phyloP scores from a whole-genome alignment of 495 filamentous ascomycete species.

The Neohortaea acidophila region DNA sequence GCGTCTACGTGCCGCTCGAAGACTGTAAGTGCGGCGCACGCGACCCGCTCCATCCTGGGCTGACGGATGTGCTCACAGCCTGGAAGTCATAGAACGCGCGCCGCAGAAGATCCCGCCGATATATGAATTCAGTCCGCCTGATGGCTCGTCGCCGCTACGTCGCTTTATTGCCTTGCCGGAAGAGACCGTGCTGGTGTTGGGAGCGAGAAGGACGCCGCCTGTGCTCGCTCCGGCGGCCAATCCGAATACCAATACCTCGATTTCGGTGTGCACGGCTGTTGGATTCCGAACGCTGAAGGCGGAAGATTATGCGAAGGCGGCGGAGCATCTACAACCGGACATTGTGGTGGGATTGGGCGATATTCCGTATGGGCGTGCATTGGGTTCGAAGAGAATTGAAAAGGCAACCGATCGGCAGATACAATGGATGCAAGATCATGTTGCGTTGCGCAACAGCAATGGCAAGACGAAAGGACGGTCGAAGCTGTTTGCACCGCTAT shows the following conservation, averaged over 20 bases:
- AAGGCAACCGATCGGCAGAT: slow-evolving; percentile 82
- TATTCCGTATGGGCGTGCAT: slow-evolving; percentile 41
- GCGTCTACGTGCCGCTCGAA: slow-evolving; percentile 72
- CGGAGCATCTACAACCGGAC: slow-evolving; percentile 55
- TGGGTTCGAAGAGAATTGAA: slow-evolving; percentile 52
- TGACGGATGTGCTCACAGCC: slow-evolving; percentile 22
- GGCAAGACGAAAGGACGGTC: neutral
- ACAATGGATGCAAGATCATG: slow-evolving; percentile 48
- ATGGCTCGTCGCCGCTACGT: slow-evolving; percentile 42
- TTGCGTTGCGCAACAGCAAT: slow-evolving; percentile 23
- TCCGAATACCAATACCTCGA: slow-evolving; percentile 48
- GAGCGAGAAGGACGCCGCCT: slow-evolving; percentile 59
- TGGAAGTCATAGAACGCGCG: slow-evolving; percentile 60
- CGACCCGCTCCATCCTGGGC: slow-evolving; percentile 8
- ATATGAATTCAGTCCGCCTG: slow-evolving; percentile 25
- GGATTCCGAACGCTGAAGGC: slow-evolving; percentile 60
- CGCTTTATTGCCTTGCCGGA: slow-evolving; percentile 51
- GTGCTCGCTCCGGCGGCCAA: slow-evolving; percentile 59
- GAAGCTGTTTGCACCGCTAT: slow-evolving; percentile 13
- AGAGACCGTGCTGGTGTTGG: slow-evolving; percentile 54
- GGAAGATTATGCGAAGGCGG: slow-evolving; percentile 48
- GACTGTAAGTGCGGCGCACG: slow-evolving; percentile 53
- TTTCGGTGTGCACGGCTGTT: slow-evolving; percentile 67
- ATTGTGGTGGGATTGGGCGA: slow-evolving; percentile 68
- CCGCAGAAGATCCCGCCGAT: slow-evolving; percentile 38